These are phyloP conservation scores for Paraphaeosphaeria minitans DNA, from an alignment of 2,329 filamentous ascomycete genomes.

Conservation along the genomic window DNA sequence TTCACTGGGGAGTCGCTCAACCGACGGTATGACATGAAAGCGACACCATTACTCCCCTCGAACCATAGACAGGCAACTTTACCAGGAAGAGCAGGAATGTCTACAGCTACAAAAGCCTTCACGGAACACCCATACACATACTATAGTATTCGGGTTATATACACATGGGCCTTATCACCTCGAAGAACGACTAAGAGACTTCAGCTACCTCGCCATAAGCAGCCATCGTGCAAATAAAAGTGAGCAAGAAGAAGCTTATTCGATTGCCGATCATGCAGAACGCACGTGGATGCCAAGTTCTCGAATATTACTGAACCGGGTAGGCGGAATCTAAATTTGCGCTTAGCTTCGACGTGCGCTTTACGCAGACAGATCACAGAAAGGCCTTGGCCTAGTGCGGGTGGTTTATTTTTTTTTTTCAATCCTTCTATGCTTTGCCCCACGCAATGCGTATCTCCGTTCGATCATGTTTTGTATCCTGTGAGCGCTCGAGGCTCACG, in stretches of 20 bases:
- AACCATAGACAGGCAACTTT: neutral
- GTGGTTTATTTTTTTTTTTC: slow-evolving; percentile 3
- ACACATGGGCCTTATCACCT: neutral
- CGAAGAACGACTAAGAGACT: neutral
- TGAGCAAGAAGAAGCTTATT: slow-evolving; percentile 1
- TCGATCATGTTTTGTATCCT: neutral
- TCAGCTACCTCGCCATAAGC: neutral
- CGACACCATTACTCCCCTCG: neutral
- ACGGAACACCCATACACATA: neutral
- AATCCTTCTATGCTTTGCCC: slow-evolving; percentile 1
- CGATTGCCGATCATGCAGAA: neutral
- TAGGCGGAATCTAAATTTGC: neutral
- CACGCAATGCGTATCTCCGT: neutral
- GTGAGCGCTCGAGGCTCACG: neutral
- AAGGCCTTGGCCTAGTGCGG: neutral
- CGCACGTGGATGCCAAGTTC: neutral
- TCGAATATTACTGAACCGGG: neutral
- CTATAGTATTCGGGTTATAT: neutral
- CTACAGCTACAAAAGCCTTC: neutral
- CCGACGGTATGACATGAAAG: neutral
- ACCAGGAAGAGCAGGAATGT: neutral
- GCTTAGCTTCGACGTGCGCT: neutral
- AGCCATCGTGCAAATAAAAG: neutral
- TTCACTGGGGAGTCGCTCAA: neutral
- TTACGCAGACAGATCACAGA: neutral